Base-by-base conservation (phyloP, 139 green algal genomes). In the Micractinium conductrix region DNA sequence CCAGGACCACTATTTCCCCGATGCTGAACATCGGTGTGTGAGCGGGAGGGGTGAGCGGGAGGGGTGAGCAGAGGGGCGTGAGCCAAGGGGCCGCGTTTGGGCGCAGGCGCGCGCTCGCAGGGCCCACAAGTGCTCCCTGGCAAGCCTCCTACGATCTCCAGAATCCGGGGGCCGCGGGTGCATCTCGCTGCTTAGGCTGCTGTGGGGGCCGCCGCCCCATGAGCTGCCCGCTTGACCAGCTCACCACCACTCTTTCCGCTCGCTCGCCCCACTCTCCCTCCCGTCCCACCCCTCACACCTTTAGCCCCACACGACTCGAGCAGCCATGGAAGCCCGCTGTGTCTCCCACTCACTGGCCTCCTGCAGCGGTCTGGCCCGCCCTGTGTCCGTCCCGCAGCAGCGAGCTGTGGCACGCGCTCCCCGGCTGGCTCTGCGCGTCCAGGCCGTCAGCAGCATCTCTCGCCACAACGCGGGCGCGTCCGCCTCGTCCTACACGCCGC, bases 1-100 rank as follows among this genome's bases (percentile, higher is more conserved):
- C 40, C 40, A 88, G 22, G 37, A 88, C 78, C 26, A 81, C 33
- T 22, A 88, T 10, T 48, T 88, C 76, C 22, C 84, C 65, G 2
- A 87, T n/a, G 67, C 67, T 84, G 5, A 87, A 74, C 72, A 80
- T 86, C 30, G 69, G 38, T 38, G 26, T 3, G 30, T 19, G 62
- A 40, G 40, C 69, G 30, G 38, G 38, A 28, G 38, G 69, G 38
- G 50, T 75, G 69, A 75, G 40, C 28, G 28, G 33, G 43, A 72
- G 65, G 65, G 65, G 28, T 60, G 42, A 48, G 68, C 68, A 48
- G 33, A 28, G 58, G 58, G 58, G 58, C 33, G 22, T 9, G n/a
- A 8, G 26, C 4, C 58, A 67, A 33, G 58, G 24, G 58, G 58
- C 21, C 58, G 58, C 58, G 58, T 5, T 28, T 67, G 58, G 33